Evolutionary conservation across 2,329 filamentous ascomycete genomes (phyloP), one percentile per base, ranked within the genome.

Genomic region (Colletotrichum siamense): DNA sequence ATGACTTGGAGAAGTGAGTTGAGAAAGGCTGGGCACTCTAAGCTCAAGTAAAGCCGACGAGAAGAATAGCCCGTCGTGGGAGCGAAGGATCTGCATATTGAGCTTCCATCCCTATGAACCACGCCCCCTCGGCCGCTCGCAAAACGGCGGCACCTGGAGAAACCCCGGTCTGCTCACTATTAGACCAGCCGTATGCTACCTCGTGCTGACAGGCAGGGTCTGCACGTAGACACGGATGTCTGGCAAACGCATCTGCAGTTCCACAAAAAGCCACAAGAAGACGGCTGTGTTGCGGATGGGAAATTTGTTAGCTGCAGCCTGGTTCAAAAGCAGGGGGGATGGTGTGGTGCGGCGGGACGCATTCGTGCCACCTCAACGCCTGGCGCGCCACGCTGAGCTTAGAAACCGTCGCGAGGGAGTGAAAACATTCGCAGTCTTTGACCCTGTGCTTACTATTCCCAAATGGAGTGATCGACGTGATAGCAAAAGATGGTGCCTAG

Each of bases 401-500:
- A 39, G 34, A 24, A 39, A 49, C n/a, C 15, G 26, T 59, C 55
- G 44, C 44, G n/a, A 52, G 44, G 44, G 44, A 52, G 44, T 24
- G 44, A 13, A 52, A 52, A 52, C n/a, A 52, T 52, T 52, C 44
- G 44, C 44, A 52, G 44, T 24, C n/a, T 13, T 52, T 52, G 44
- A 52, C 44, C 44, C 44, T 52, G n/a, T 22, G 44, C 44, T 52
- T 52, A 52, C 44, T 52, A 52, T 52, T 52, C 44, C 44, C 3
- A 22, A 22, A 52, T 0, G 44, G n/a, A 52, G 3, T 52, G 44
- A 52, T 52, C 44, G 44, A 52, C 44, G 44, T 3, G 44, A 52
- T 52, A 52, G 44, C 44, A 52, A 52, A 22, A 52, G 44, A 59
- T 59, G 55, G 55, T 59, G 55, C 55, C 55, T 59, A 59, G 24